phyloP scores from a whole-genome alignment of 73 alveolate genomes.

The Diophrys appendiculata region DNA sequence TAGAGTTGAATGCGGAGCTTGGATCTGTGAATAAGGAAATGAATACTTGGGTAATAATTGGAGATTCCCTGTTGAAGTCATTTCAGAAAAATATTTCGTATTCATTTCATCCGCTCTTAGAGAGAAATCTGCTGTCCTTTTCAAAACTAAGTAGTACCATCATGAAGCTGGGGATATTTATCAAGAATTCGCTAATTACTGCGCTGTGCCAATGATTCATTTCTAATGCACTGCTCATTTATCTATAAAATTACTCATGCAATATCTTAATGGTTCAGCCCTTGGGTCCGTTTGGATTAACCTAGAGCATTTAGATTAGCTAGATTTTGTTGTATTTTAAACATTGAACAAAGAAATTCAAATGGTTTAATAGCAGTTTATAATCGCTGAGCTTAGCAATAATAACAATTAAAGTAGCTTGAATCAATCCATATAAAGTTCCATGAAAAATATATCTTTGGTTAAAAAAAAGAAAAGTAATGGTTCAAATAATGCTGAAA shows the following conservation, averaged over 20 bases:
- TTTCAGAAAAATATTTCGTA: constrained; percentile 20
- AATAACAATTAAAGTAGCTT: neutral
- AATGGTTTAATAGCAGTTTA: constrained; percentile 42
- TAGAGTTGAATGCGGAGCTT: constrained; percentile 40
- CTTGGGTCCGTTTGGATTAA: constrained; percentile 22
- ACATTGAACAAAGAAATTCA: constrained; percentile 33
- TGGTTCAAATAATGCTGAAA: no score
- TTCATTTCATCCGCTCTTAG: constrained; percentile 13
- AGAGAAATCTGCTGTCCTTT: no score
- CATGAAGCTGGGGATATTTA: constrained; percentile 17
- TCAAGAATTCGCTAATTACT: constrained; percentile 18
- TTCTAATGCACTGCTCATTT: neutral
- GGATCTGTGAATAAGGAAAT: constrained; percentile 5
- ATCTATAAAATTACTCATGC: constrained; percentile 16
- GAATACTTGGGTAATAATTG: constrained; percentile 33
- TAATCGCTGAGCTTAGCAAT: constrained; percentile 15
- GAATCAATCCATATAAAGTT: neutral
- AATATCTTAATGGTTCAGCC: constrained; percentile 39
- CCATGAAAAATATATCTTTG: neutral
- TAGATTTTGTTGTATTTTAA: constrained; percentile 10
- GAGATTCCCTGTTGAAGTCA: constrained; percentile 2
- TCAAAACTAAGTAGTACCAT: constrained; percentile 4
- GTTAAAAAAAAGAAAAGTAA: neutral
- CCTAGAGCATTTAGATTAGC: constrained; percentile 26
- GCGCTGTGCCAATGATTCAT: constrained; percentile 16